Conservation (phyloP, 805 yeast species). For the Kazachstania martiniae region DNA sequence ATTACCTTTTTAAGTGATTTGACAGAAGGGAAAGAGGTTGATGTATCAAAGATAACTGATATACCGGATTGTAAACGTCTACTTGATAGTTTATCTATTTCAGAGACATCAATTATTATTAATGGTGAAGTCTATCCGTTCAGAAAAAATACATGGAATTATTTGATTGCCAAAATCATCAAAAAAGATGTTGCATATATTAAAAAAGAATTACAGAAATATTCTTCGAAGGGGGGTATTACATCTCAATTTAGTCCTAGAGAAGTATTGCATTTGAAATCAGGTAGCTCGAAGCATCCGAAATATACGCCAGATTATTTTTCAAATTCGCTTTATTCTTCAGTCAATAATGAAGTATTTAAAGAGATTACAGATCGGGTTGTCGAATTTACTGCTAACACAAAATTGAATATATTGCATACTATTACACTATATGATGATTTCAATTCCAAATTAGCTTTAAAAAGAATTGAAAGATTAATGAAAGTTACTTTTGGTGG, state of each 20-base stretch:
- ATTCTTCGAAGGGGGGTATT: conserved; percentile 4
- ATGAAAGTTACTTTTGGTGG: conserved; percentile 21
- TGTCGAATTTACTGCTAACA: conserved; percentile 9
- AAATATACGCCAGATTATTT: conserved; percentile 40
- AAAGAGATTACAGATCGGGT: too few relatives aligned
- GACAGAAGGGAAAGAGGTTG: conserved; percentile 5
- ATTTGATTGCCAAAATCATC: conserved; percentile 40
- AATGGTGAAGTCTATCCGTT: conserved; percentile 62
- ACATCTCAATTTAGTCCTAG: conserved; percentile 14
- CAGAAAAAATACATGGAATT: conserved; percentile 42
- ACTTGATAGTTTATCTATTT: conserved; percentile 31
- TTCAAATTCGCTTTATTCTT: conserved; percentile 23
- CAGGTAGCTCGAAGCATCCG: conserved; percentile 34
- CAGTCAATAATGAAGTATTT: conserved; percentile 15
- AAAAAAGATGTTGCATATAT: conserved; percentile 37
- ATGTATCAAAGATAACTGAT: conserved; percentile 1
- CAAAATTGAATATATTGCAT: conserved; percentile 21
- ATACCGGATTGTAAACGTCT: conserved; percentile 20
- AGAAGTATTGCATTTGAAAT: conserved; percentile 21
- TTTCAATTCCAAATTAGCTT: conserved; percentile 30
- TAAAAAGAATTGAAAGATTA: conserved; percentile 35
- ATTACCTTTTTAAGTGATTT: conserved; percentile 13
- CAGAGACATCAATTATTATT: conserved; percentile 44
- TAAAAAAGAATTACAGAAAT: conserved; percentile 12
- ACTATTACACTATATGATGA: conserved; percentile 52